Evolutionary conservation across 495 filamentous ascomycete genomes (phyloP).

Genomic region (Penicillium goetzii): DNA sequence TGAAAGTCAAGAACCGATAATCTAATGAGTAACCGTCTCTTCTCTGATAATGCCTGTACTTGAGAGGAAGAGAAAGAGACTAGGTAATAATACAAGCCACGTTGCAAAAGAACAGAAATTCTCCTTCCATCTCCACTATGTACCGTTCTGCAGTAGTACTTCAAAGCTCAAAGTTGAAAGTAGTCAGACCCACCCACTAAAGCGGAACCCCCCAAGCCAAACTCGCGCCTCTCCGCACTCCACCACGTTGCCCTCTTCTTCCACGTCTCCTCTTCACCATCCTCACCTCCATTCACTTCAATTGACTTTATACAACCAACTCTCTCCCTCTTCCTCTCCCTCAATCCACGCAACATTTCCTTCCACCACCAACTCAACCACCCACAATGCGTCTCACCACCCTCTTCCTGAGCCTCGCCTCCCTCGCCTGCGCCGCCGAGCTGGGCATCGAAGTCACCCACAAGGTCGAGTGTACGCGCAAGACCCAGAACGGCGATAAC

Average conservation of each 20-base stretch:
- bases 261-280: not conserved
- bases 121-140: not conserved
- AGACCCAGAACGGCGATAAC: conserved; percentile 74
- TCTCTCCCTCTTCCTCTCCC: not conserved
- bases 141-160: not conserved
- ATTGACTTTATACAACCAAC: not conserved
- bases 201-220: not conserved
- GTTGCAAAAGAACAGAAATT: not conserved
- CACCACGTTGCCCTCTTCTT: conserved; percentile 11
- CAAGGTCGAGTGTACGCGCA: conserved; percentile 71
- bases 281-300: not conserved
- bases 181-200: not conserved
- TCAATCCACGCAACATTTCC: not conserved
- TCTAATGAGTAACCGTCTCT: not conserved
- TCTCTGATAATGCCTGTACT: not conserved
- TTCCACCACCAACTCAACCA: not conserved
- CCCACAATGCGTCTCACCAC: conserved; percentile 41
- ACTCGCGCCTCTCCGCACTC: conserved; percentile 13
- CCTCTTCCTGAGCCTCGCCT: conserved; percentile 58
- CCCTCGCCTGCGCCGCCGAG: conserved; percentile 49
- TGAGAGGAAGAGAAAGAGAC: not conserved
- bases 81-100: conserved; percentile 3
- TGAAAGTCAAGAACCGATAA: not conserved
- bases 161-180: no score
- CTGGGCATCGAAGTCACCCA: conserved; percentile 78